Base-by-base conservation (phyloP, 2,329 filamentous ascomycete species). In the Paecilomyces sp. region DNA sequence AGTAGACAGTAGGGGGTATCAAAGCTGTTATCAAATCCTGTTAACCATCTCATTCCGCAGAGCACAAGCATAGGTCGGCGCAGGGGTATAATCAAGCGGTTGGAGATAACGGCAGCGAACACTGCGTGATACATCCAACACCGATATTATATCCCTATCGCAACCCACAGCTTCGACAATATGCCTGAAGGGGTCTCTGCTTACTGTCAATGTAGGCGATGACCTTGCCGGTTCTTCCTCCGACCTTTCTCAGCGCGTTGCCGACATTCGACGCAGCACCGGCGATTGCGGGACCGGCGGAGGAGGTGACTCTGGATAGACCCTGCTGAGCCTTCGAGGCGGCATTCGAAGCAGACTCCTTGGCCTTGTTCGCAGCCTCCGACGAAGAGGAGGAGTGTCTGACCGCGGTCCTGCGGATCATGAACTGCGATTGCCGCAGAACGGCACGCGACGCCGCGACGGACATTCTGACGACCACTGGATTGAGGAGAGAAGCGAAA, bases 1-100 rank as follows among this genome's bases (percentile, higher is more conserved):
- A 99, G 86, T 97, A 97, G 74, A 95, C 74, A 65, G 92, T 88
- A 63, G 88, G 87, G 68, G 94, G 94, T 68, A 92, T 85, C 81
- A 94, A 84, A 77, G 87, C 93, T 97, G 73, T 60, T 66, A 34
- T 34, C 50, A 57, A n/a, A 58, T 22, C 51, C 24, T 50, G 22
- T 30, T 54, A 25, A 33, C 53, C 36, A 58, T 34, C 50, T 51
- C 50, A 34, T 33, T 15, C 31, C 53, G 31, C 30, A 57, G 15
- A 22, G 24, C 54, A 34, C 31, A 7, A 31, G 54, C 54, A 36
- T 55, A 11, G 6, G 51, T 30, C 51, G 18, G 6, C 51, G 51
- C 51, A 30, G 28, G 34, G 25, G 25, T 24, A 8, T 36, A 50
- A 28, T 34, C 30, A 53, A 56, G 13, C 30, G 41, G 33, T 25